Percentiles rank a stretch among this genome's conserved stretches.
Evolutionary conservation across 495 filamentous ascomycete genomes (phyloP).

Genomic region (Acidomyces sp.): DNA sequence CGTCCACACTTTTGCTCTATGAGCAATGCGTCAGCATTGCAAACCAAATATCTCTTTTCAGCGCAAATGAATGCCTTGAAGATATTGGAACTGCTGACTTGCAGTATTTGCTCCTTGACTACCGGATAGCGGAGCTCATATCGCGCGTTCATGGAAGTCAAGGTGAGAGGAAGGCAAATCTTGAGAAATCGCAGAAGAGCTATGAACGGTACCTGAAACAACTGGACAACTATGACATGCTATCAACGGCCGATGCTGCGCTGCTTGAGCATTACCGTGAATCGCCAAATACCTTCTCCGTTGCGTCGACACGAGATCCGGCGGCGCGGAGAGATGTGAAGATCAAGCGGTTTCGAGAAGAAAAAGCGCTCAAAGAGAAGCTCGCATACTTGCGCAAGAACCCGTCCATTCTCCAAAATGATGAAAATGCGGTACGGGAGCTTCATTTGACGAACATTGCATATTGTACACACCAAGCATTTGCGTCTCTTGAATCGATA

Average conservation of each 20-base stretch:
- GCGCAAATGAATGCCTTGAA: conserved; percentile 77
- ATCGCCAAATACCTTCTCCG: conserved; percentile 51
- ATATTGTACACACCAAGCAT: conserved; percentile 63
- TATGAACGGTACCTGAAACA: conserved; percentile 68
- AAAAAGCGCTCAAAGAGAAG: conserved; percentile 75
- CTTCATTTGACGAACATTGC: conserved; percentile 63
- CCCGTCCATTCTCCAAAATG: conserved; percentile 45
- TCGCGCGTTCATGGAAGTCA: conserved; percentile 36
- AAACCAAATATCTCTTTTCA: conserved; percentile 64
- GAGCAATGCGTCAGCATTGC: conserved; percentile 58
- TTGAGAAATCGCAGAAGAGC: conserved; percentile 47
- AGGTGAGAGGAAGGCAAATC: conserved; percentile 45
- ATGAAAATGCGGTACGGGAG: conserved; percentile 66
- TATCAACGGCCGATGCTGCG: conserved; percentile 52
- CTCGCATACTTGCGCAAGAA: conserved; percentile 59
- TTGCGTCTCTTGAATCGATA: conserved; percentile 72
- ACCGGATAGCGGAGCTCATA: conserved; percentile 54
- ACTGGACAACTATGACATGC: conserved; percentile 64
- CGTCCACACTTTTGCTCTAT: conserved; percentile 52
- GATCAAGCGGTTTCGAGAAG: conserved; percentile 69
- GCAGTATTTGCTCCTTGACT: conserved; percentile 58
- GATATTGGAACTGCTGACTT: conserved; percentile 76
- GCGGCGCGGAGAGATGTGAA: conserved; percentile 64
- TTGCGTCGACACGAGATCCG: conserved; percentile 55
- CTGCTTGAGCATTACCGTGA: conserved; percentile 60